A percentile compares a stretch with the other conserved stretches of the same genome.
Evolutionary conservation across 176 grass and related monocot genomes (phyloP).

Genomic region (Oryza australiensis): DNA sequence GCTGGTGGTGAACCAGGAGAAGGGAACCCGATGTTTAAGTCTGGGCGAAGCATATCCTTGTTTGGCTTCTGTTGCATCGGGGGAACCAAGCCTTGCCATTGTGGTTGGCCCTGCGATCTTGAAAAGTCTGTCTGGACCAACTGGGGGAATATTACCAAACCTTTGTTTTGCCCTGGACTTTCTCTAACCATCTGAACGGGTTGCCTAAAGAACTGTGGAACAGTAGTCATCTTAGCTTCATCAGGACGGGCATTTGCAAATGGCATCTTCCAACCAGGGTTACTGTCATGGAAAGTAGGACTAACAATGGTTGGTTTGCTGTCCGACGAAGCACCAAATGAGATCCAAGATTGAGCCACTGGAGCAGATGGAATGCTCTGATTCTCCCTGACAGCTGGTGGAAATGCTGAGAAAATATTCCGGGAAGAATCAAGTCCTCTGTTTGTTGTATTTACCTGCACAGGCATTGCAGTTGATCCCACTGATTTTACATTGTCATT

Average conservation of each 20-base stretch:
- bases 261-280: slow-evolving; percentile 66
- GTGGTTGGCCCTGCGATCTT: slow-evolving; percentile 63
- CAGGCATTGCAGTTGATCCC: slow-evolving; percentile 42
- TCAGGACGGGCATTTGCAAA: slow-evolving; percentile 50
- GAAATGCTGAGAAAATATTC: slow-evolving; percentile 56
- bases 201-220: slow-evolving; percentile 64
- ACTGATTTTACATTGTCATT: slow-evolving; percentile 53
- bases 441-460: slow-evolving; percentile 48
- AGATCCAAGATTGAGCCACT: slow-evolving; percentile 78
- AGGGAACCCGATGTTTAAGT: slow-evolving; percentile 92
- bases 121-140: slow-evolving; percentile 66
- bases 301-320: slow-evolving; percentile 58
- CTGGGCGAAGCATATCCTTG: slow-evolving; percentile 77
- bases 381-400: slow-evolving; percentile 63
- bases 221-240: slow-evolving; percentile 39
- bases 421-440: slow-evolving; percentile 51
- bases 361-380: slow-evolving; percentile 51
- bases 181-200: slow-evolving; percentile 57
- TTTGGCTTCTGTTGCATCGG: slow-evolving; percentile 69
- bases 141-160: slow-evolving; percentile 76
- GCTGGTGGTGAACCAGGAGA: slow-evolving; percentile 77
- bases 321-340: slow-evolving; percentile 65
- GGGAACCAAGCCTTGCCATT: slow-evolving; percentile 75
- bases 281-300: slow-evolving; percentile 44
- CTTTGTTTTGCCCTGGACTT: slow-evolving; percentile 60